Evolutionary conservation across 306 rosid genomes (phyloP).

Genomic region (Geum urbanum): DNA sequence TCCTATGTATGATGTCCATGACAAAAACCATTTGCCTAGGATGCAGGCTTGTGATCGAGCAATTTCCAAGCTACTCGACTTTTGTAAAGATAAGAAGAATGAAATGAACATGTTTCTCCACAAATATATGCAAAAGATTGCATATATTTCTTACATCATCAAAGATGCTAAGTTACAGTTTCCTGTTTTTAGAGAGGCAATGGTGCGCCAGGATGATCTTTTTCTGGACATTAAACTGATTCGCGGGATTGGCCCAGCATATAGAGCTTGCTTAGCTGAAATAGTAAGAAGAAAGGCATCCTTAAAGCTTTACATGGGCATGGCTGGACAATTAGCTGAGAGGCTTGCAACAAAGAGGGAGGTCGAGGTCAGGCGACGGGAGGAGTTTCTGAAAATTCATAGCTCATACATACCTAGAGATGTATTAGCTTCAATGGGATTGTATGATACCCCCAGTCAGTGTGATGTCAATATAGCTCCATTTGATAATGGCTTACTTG

Average conservation of each 20-base stretch:
- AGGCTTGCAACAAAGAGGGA: conserved; percentile 85
- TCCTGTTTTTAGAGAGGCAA: conserved; percentile 95
- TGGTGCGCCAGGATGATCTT: conserved; percentile 78
- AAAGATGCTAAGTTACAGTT: conserved; percentile 90
- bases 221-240: conserved; percentile 75
- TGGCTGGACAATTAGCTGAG: conserved; percentile 99
- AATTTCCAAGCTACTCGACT: conserved; percentile 65
- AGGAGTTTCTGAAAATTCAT: conserved; percentile 68
- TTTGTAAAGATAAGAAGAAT: conserved; percentile 76
- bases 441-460: conserved; percentile 74
- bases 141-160: conserved; percentile 68
- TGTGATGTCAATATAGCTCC: conserved; percentile 96
- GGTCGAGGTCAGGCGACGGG: conserved; percentile 66
- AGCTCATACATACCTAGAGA: conserved; percentile 72
- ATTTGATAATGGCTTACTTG: conserved; percentile 70
- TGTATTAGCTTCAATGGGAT: conserved; percentile 78
- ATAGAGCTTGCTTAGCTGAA: conserved; percentile 96
- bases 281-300: conserved; percentile 91
- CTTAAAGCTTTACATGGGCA: conserved; percentile 94
- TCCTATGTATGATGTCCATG: conserved; percentile 97
- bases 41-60: conserved; percentile 78
- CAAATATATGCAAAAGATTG: conserved; percentile 67
- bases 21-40: conserved; percentile 76
- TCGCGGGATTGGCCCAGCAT: conserved; percentile 78
- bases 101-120: conserved; percentile 82